A percentile compares a stretch with the other conserved stretches of the same genome.
Conservation (phyloP, 2,329 filamentous ascomycete species). For the Nemania sp. region DNA sequence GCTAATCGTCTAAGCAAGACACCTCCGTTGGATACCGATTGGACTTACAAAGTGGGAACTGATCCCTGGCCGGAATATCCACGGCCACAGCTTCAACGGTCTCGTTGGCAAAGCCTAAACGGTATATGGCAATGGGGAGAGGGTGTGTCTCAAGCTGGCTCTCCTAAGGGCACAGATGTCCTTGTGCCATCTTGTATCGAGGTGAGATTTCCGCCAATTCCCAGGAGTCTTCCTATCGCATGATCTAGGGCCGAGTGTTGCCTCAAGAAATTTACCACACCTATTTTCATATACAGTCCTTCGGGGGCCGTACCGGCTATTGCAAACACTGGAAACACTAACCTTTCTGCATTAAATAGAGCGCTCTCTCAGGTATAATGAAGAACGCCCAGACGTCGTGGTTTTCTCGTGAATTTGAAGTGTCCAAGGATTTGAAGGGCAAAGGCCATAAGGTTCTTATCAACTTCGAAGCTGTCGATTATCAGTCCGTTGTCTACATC, state of each 20-base stretch:
- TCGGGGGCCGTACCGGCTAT: conserved; percentile 47
- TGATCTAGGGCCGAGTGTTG: conserved; percentile 17
- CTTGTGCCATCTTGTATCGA: conserved; percentile 42
- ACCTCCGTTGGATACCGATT: conserved; percentile 37
- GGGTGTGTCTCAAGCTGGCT: conserved; percentile 41
- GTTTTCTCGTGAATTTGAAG: conserved; percentile 64
- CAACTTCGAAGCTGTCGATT: conserved; percentile 71
- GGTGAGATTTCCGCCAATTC: conserved; percentile 26
- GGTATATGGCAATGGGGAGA: conserved; percentile 67
- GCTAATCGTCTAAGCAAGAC: conserved; percentile 30
- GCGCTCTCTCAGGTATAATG: conserved; percentile 63
- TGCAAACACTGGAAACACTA: conserved; percentile 60
- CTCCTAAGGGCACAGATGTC: conserved; percentile 29
- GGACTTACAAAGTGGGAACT: conserved; percentile 53
- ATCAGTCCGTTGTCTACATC: conserved; percentile 68
- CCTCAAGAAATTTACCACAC: background rate
- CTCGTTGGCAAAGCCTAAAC: conserved; percentile 67
- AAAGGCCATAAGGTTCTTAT: conserved; percentile 59
- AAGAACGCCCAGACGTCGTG: conserved; percentile 58
- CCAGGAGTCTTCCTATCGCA: background rate
- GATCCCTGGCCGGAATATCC: conserved; percentile 70
- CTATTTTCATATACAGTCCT: conserved; percentile 6
- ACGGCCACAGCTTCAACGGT: conserved; percentile 66
- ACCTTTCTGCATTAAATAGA: conserved; percentile 54
- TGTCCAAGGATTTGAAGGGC: conserved; percentile 59